These are phyloP conservation scores for Acacia crassicarpa DNA, from an alignment of 306 rosid genomes.

Conservation along the genomic window DNA sequence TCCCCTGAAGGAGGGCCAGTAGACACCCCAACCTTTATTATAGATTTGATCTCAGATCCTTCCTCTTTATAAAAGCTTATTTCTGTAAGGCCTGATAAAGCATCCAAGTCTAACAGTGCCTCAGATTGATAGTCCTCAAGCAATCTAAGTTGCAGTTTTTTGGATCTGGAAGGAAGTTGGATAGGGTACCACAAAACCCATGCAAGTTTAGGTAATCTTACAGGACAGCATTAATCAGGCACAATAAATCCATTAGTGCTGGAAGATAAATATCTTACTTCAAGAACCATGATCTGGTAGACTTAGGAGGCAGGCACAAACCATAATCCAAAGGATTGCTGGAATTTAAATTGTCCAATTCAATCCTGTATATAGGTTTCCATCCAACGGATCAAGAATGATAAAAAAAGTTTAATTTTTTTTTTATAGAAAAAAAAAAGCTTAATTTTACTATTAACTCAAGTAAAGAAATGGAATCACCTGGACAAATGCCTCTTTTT, in stretches of 20 bases:
- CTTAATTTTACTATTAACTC: constrained; percentile 17
- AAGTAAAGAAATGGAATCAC: constrained; percentile 41
- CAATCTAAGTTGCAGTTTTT: constrained; percentile 65
- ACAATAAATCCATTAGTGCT: constrained; percentile 8
- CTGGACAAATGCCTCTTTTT: constrained; percentile 66
- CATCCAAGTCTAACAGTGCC: constrained; percentile 71
- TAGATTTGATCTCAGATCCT: constrained; percentile 56
- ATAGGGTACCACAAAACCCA: constrained; percentile 25
- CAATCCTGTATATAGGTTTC: constrained; percentile 57
- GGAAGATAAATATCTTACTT: constrained; percentile 59
- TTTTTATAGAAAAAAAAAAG: too few species aligned
- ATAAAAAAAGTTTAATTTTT: background rate
- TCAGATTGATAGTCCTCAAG: constrained; percentile 68
- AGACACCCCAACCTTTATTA: constrained; percentile 82
- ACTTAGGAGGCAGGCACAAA: constrained; percentile 65
- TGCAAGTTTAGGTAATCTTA: constrained; percentile 29
- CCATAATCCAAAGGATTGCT: constrained; percentile 68
- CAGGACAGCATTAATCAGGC: constrained; percentile 13
- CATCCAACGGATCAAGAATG: constrained; percentile 28
- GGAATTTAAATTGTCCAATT: constrained; percentile 46
- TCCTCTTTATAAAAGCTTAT: constrained; percentile 65
- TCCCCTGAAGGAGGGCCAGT: constrained; percentile 60
- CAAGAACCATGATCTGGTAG: constrained; percentile 79
- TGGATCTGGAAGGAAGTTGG: constrained; percentile 55
- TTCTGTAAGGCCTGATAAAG: constrained; percentile 90